Evolutionary conservation across 441 rosid species (phyloP).

Genomic region (Lepidium campestre): DNA sequence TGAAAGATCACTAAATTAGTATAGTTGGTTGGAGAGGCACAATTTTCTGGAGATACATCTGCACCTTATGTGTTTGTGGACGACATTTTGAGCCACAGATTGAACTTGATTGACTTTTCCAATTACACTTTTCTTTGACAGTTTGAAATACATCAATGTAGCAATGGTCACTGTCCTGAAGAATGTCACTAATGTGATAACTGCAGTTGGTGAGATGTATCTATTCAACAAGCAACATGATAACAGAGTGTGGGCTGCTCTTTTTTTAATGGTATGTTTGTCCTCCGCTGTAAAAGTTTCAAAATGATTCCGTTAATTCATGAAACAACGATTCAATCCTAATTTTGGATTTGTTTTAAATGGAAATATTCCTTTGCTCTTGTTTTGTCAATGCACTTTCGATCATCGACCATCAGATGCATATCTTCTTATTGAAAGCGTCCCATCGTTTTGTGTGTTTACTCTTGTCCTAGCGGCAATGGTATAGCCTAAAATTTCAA

Average conservation of each 20-base stretch:
- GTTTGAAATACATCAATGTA: conserved; percentile 89
- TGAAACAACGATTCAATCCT: neutral
- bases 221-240: conserved; percentile 87
- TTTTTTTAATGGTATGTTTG: conserved; percentile 83
- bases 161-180: conserved; percentile 99
- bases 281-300: neutral
- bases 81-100: neutral
- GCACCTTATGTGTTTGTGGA: neutral
- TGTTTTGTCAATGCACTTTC: neutral
- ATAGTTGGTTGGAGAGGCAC: neutral
- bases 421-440: neutral
- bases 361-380: neutral
- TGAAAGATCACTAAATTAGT: neutral
- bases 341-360: neutral
- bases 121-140: conserved; percentile 32
- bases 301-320: neutral
- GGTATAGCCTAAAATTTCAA: neutral
- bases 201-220: conserved; percentile 97
- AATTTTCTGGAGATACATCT: neutral
- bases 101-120: neutral
- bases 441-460: neutral
- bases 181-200: conserved; percentile 96
- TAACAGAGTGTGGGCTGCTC: conserved; percentile 92
- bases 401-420: neutral
- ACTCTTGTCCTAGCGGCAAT: neutral